Percentiles rank a stretch among this genome's conserved stretches.
phyloP scores from a whole-genome alignment of 139 green algal genomes.

The Klebsormidium nitens region DNA sequence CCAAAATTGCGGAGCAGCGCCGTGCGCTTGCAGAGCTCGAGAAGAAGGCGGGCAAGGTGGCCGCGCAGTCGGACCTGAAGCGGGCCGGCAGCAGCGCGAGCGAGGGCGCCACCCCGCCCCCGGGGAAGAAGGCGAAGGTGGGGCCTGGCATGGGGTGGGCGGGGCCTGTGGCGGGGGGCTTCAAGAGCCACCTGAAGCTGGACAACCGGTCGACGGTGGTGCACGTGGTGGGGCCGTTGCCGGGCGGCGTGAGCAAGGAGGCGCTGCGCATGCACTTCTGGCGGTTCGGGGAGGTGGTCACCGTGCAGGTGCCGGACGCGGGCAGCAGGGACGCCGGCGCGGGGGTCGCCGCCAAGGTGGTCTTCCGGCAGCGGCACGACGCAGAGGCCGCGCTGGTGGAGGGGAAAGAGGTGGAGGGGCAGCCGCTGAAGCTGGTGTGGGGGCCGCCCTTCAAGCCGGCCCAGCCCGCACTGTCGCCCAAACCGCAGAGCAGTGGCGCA shows the following conservation, averaged over 20 bases:
- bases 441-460: slow-evolving; percentile 5
- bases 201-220: slow-evolving; percentile 33
- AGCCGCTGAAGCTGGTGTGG: slow-evolving; percentile 22
- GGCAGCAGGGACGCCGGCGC: neutral
- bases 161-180: neutral
- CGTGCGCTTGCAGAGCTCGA: too few species aligned
- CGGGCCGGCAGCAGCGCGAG: too few species aligned
- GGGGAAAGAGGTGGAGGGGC: slow-evolving; percentile 6
- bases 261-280: slow-evolving; percentile 25
- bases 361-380: slow-evolving; percentile 8
- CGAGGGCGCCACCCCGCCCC: too few species aligned
- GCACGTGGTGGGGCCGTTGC: slow-evolving; percentile 15
- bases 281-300: slow-evolving; percentile 19
- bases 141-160: neutral
- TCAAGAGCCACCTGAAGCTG: slow-evolving; percentile 25
- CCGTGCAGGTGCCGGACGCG: slow-evolving; percentile 1
- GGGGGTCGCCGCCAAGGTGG: neutral
- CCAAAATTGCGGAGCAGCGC: too few species aligned
- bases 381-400: slow-evolving; percentile 24
- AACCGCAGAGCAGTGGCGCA: too few species aligned
- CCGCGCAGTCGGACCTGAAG: too few species aligned
- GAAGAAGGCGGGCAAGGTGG: too few species aligned
- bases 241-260: neutral
- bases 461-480: neutral
- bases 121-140: too few species aligned